Evolutionary conservation across 805 yeast species (phyloP).

Genomic region (Myxozyma melibiosi): DNA sequence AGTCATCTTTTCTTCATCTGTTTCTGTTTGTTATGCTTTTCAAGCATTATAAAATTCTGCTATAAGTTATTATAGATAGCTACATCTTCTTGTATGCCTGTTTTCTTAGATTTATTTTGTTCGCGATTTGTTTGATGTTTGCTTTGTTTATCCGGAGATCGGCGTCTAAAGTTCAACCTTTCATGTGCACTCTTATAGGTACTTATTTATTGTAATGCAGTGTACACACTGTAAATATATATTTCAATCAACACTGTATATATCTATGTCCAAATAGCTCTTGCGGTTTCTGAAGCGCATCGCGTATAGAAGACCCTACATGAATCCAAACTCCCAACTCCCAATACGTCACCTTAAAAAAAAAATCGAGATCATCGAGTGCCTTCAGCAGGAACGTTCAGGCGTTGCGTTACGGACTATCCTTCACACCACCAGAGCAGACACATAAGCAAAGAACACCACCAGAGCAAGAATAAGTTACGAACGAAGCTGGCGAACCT

Average conservation of each 20-base stretch:
- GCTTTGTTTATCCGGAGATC: not conserved
- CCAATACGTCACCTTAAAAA: no score
- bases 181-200: no score
- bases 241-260: not conserved
- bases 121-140: not conserved
- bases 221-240: not conserved
- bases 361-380: no score
- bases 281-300: not conserved
- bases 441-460: not conserved
- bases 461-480: not conserved
- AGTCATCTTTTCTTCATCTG: no score
- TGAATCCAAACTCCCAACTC: no score
- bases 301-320: no score
- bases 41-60: no score
- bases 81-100: not conserved
- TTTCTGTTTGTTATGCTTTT: no score
- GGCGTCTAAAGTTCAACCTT: slow-evolving; percentile 8
- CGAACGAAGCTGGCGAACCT: slow-evolving; percentile 26
- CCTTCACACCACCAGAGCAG: no score
- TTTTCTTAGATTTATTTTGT: not conserved
- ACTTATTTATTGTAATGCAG: no score
- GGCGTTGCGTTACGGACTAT: no score
- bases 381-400: no score
- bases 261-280: not conserved
- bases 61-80: not conserved